Base-by-base conservation (phyloP, 2,329 filamentous ascomycete species). In the Blumeria graminis region DNA sequence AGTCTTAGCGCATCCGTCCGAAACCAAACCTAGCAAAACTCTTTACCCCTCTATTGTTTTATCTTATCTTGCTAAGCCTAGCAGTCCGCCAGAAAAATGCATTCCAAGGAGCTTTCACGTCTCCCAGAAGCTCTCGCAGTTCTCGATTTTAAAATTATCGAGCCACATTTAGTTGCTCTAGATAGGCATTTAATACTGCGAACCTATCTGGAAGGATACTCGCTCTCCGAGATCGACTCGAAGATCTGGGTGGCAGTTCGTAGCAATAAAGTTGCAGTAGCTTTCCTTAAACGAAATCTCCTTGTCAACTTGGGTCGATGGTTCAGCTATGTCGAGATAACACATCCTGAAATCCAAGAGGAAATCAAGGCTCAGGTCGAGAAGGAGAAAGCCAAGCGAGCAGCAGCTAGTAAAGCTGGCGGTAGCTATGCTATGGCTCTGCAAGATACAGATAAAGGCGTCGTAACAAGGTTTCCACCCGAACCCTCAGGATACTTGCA, bases 401-500 rank as follows among this genome's bases (percentile, higher is more conserved):
- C 74, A 39, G 78, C 78, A 22, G 77, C 76, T 61, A 82, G 78
- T 65, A 86, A 86, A 68, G 82, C 84, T 55, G 86, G 86, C 61
- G 87, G 78, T 58, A 94, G 81, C 74, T 96, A 92, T 70, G 88
- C 93, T 66, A 85, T 95, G 68, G 84, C 82, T 1, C 76, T 95
- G 39, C 80, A 84, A 64, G 85, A 93, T 67, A 82, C 84, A 8
- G 86, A 90, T 39, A 82, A 90, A 67, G 88, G 87, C 3, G 88
- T 96, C 57, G 86, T 95, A 18, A 94, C 87, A 22, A 77, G 89
- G 64, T 96, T 96, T 71, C 81, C 90, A 14, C 90, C 90, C 3
- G 90, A 95, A 80, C 90, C 90, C 61, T 67, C 61, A 62, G 88
- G 88, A 59, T 94, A 94, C 68, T 79, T 95, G 48, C 90, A 95